phyloP scores from a whole-genome alignment of 352 stramenopile species.

The Phytophthora brassicae region DNA sequence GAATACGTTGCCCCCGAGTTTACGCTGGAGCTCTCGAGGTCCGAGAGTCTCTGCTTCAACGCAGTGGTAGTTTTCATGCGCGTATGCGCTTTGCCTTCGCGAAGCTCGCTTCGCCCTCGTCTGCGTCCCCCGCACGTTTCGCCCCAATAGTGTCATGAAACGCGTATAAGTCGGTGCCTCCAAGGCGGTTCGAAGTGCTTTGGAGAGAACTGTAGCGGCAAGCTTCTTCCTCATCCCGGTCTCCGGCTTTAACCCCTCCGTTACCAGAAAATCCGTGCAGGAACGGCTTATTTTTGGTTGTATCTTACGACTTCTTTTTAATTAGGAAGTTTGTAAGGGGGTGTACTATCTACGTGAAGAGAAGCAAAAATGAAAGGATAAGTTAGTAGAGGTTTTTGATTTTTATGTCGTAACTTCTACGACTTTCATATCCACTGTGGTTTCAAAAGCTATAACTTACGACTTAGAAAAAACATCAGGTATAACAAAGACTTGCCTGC shows the following conservation, averaged over 20 bases:
- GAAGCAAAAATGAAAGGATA: too few species aligned
- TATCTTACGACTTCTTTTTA: too few species aligned
- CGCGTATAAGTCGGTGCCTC: neutral
- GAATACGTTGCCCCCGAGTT: neutral
- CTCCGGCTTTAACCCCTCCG: neutral
- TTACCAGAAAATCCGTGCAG: too few species aligned
- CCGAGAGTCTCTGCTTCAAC: neutral
- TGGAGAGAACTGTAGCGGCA: neutral
- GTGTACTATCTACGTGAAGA: too few species aligned
- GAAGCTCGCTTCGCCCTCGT: neutral
- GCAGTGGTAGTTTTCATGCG: neutral
- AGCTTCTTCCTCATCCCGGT: neutral
- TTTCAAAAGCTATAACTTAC: too few species aligned
- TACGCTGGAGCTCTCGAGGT: neutral
- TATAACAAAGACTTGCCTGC: too few species aligned
- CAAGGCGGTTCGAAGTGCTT: conserved; percentile 1
- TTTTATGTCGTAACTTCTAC: too few species aligned
- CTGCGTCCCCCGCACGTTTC: neutral
- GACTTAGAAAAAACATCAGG: too few species aligned
- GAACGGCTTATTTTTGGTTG: too few species aligned
- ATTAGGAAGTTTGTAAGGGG: too few species aligned
- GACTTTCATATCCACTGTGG: too few species aligned
- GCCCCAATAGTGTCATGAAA: neutral
- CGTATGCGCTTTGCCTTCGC: neutral
- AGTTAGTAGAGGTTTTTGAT: too few species aligned